Evolutionary conservation across 2,329 filamentous ascomycete species (phyloP).

Genomic region (Colletotrichum eleusines): DNA sequence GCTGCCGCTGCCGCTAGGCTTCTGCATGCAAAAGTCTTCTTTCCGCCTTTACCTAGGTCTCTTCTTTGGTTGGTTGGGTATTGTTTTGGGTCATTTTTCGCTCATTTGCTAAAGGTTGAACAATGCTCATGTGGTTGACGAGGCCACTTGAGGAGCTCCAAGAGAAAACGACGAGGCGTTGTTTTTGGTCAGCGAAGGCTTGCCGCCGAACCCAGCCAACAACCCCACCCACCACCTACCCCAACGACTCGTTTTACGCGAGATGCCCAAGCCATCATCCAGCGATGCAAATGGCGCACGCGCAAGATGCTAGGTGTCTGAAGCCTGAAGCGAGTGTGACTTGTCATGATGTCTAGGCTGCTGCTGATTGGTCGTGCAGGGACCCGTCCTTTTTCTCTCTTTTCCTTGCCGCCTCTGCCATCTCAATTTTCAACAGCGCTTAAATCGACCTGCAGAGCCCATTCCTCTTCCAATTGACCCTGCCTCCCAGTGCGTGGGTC

Average conservation of each 20-base stretch:
- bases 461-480: constrained; percentile 11
- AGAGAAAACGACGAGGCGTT: neutral
- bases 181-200: constrained; percentile 5
- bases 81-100: neutral
- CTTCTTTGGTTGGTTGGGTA: neutral
- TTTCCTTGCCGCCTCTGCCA: constrained; percentile 36
- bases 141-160: constrained; percentile 14
- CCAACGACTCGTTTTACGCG: neutral
- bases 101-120: constrained; percentile 8
- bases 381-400: constrained; percentile 10
- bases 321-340: neutral
- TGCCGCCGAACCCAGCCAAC: constrained; percentile 2
- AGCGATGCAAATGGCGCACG: constrained; percentile 26
- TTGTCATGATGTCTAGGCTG: constrained; percentile 4
- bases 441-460: constrained; percentile 23
- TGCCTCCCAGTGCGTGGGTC: neutral
- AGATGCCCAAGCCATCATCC: constrained; percentile 1
- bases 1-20: constrained; percentile 26
- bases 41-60: neutral
- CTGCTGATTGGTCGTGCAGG: constrained; percentile 29
- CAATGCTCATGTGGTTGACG: constrained; percentile 5
- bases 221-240: neutral
- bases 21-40: constrained; percentile 9
- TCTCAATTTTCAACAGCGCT: constrained; percentile 34
- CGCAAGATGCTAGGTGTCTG: neutral